Conservation (phyloP, 1,139 yeast species). For the Hansenula sp. region DNA sequence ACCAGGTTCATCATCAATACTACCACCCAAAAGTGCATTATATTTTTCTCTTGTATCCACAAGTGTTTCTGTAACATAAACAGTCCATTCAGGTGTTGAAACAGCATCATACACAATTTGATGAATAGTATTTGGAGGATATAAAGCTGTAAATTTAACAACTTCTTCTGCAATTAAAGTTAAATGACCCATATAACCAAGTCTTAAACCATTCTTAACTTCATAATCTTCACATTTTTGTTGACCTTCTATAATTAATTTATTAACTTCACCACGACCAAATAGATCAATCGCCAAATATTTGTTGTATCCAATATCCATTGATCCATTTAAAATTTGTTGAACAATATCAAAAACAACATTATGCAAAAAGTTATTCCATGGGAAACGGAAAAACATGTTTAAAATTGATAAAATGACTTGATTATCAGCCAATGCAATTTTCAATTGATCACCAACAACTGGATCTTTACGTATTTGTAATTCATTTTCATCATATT, state of each 20-base stretch:
- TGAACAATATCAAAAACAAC: slow-evolving; percentile 97
- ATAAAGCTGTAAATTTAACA: slow-evolving; percentile 82
- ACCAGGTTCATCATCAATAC: slow-evolving; percentile 21
- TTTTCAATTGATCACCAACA: slow-evolving; percentile 85
- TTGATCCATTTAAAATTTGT: slow-evolving; percentile 91
- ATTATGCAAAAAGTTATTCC: slow-evolving; percentile 97
- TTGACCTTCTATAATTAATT: slow-evolving; percentile 81
- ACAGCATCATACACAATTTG: slow-evolving; percentile 44
- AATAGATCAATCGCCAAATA: slow-evolving; percentile 82
- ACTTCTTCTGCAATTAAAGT: slow-evolving; percentile 96
- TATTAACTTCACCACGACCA: slow-evolving; percentile 72
- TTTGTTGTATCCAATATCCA: slow-evolving; percentile 89
- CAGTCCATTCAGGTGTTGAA: slow-evolving; percentile 58
- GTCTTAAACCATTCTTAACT: slow-evolving; percentile 63
- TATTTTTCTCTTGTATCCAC: slow-evolving; percentile 87
- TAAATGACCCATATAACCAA: slow-evolving; percentile 97
- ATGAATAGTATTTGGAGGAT: slow-evolving; percentile 58
- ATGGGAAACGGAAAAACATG: slow-evolving; percentile 90
- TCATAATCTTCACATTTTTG: slow-evolving; percentile 62
- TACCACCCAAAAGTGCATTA: slow-evolving; percentile 90
- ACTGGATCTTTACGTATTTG: slow-evolving; percentile 69
- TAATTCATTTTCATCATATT: slow-evolving; percentile 56
- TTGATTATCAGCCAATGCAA: slow-evolving; percentile 77
- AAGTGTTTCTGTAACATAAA: slow-evolving; percentile 70
- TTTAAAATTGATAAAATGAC: slow-evolving; percentile 72